A percentile compares a stretch with the other conserved stretches of the same genome.
These are phyloP conservation scores for Xylaria bambusicola DNA, from an alignment of 495 filamentous ascomycete genomes.

Conservation along the genomic window DNA sequence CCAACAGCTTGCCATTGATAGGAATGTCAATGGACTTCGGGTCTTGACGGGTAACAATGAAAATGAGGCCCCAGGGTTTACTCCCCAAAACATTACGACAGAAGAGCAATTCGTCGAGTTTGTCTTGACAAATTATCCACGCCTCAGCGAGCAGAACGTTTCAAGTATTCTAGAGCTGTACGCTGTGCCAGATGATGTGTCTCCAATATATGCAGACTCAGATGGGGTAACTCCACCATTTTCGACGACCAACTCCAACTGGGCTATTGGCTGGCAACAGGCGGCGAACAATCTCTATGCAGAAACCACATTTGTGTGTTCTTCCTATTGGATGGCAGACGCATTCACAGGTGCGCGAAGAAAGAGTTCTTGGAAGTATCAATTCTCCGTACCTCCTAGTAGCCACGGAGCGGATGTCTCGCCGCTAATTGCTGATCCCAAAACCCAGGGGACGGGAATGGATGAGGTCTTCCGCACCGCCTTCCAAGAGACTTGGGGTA, in stretches of 20 bases:
- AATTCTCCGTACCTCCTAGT: slow-evolving; percentile 59
- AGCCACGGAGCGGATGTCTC: slow-evolving; percentile 56
- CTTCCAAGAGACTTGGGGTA: slow-evolving; percentile 45
- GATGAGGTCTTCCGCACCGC: slow-evolving; percentile 32
- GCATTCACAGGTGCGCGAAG: slow-evolving; percentile 43
- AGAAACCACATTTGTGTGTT: slow-evolving; percentile 62
- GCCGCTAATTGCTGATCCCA: slow-evolving; percentile 22
- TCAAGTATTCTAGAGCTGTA: slow-evolving; percentile 49
- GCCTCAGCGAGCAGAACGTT: slow-evolving; percentile 49
- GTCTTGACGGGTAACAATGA: slow-evolving; percentile 26
- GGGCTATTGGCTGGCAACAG: slow-evolving; percentile 35
- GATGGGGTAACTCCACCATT: slow-evolving; percentile 32
- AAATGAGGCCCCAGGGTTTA: slow-evolving; percentile 46
- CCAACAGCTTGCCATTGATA: slow-evolving; percentile 50
- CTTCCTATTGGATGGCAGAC: slow-evolving; percentile 62
- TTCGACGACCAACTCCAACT: slow-evolving; percentile 34
- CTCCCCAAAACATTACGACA: slow-evolving; percentile 53
- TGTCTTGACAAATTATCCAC: slow-evolving; percentile 50
- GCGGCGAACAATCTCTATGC: slow-evolving; percentile 53
- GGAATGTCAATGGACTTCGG: slow-evolving; percentile 38
- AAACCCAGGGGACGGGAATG: slow-evolving; percentile 14
- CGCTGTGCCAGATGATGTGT: slow-evolving; percentile 30
- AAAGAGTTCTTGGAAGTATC: slow-evolving; percentile 54
- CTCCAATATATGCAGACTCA: slow-evolving; percentile 25
- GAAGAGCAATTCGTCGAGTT: slow-evolving; percentile 46